Percentiles rank a stretch among this genome's conserved stretches.
Evolutionary conservation across 2,329 filamentous ascomycete species (phyloP).

Genomic region (Alternaria viburni): DNA sequence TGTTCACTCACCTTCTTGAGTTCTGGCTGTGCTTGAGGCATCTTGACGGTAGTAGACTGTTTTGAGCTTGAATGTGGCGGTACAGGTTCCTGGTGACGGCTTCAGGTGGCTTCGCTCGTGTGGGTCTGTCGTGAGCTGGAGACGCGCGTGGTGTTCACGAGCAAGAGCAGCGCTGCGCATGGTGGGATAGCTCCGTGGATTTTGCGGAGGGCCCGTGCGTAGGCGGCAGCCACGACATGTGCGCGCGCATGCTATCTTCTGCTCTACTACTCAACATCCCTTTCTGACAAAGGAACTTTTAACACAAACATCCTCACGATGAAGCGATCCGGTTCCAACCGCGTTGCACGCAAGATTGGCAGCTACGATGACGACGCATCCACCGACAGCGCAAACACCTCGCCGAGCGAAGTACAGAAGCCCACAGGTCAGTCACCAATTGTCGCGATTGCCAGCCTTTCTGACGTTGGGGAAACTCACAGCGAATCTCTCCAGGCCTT

Average conservation of each 20-base stretch:
- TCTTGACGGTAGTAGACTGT: slow-evolving; percentile 57
- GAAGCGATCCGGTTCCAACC: slow-evolving; percentile 63
- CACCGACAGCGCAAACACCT: slow-evolving; percentile 36
- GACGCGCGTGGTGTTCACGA: slow-evolving; percentile 19
- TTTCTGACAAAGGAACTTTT: not conserved
- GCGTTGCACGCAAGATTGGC: slow-evolving; percentile 80
- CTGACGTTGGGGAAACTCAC: slow-evolving; percentile 22
- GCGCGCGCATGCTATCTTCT: slow-evolving; percentile 6
- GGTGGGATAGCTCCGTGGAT: slow-evolving; percentile 30
- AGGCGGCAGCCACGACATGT: slow-evolving; percentile 17
- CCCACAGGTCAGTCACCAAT: slow-evolving; percentile 51
- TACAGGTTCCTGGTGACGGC: not conserved
- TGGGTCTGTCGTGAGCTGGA: slow-evolving; percentile 4
- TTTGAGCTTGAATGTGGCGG: not conserved
- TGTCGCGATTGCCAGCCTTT: slow-evolving; percentile 32
- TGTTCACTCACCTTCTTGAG: slow-evolving; percentile 81
- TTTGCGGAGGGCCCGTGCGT: slow-evolving; percentile 22
- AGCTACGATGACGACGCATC: slow-evolving; percentile 65
- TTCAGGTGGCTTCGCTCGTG: slow-evolving; percentile 5
- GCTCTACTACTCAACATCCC: not conserved
- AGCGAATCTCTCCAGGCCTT: slow-evolving; percentile 11
- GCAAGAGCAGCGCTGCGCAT: slow-evolving; percentile 12
- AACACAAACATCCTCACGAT: slow-evolving; percentile 44
- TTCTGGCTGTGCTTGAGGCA: slow-evolving; percentile 99
- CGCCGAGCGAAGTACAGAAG: slow-evolving; percentile 38